A percentile compares a stretch with the other conserved stretches of the same genome.
These are phyloP conservation scores for Glarea lozoyensis DNA, from an alignment of 495 filamentous ascomycete species.

Conservation along the genomic window DNA sequence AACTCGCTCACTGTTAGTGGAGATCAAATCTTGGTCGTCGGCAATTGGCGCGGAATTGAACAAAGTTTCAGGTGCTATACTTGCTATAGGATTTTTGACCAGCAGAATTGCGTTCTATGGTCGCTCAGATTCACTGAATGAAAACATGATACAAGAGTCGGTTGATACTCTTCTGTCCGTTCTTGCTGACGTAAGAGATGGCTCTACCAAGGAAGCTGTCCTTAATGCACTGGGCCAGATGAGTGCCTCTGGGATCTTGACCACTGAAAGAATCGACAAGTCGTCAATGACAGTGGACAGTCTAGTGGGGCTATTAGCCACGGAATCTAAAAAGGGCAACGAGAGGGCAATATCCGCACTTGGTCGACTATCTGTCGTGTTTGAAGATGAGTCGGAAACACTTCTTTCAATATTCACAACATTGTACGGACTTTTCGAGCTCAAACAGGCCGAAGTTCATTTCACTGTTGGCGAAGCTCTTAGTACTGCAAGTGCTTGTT, in stretches of 20 bases:
- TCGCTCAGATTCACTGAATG: constrained; percentile 7
- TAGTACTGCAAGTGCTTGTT: constrained; percentile 64
- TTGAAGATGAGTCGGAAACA: constrained; percentile 24
- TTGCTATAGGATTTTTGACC: constrained; percentile 30
- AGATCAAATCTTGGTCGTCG: constrained; percentile 38
- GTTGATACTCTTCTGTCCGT: constrained; percentile 11
- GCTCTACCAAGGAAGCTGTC: constrained; percentile 34
- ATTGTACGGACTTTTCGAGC: constrained; percentile 69
- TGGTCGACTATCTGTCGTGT: constrained; percentile 54
- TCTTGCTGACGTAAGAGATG: constrained; percentile 15
- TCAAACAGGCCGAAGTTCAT: constrained; percentile 74
- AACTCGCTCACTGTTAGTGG: constrained; percentile 30
- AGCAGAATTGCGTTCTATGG: constrained; percentile 48
- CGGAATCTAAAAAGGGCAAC: constrained; percentile 67
- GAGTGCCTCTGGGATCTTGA: constrained; percentile 56
- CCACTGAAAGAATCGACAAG: constrained; percentile 13
- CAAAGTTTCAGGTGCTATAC: constrained; percentile 45
- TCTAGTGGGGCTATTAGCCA: constrained; percentile 49
- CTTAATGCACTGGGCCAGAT: constrained; percentile 65
- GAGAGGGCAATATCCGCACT: constrained; percentile 71
- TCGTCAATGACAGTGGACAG: constrained; percentile 14
- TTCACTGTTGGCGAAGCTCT: constrained; percentile 85
- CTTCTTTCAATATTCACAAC: constrained; percentile 39
- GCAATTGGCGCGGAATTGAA: constrained; percentile 54
- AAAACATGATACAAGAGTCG: constrained; percentile 6